A percentile compares a stretch with the other conserved stretches of the same genome.
Evolutionary conservation across 2,329 filamentous ascomycete genomes (phyloP).

Genomic region (Aspergillus pseudoglaucus): DNA sequence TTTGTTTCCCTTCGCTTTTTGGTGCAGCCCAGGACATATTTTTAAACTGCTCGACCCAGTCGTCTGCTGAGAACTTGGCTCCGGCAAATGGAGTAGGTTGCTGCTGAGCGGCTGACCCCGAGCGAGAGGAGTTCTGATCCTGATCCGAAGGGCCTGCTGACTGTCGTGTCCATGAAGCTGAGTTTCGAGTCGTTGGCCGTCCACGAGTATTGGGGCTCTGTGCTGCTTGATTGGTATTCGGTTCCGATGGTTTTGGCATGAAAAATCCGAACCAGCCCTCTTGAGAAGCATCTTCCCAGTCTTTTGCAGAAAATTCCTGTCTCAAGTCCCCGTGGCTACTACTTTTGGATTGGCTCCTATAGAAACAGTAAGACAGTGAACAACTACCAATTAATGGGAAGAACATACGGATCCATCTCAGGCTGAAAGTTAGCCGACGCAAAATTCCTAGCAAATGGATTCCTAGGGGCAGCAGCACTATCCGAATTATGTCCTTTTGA

Average conservation of each 20-base stretch:
- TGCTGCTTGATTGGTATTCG: constrained; percentile 15
- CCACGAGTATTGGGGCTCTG: constrained; percentile 13
- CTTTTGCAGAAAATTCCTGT: constrained; percentile 37
- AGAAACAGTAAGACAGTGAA: background rate
- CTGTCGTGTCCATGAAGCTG: constrained; percentile 12
- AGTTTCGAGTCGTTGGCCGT: constrained; percentile 11
- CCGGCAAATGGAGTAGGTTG: constrained; percentile 26
- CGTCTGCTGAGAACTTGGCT: constrained; percentile 32
- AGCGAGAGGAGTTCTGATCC: constrained; percentile 14
- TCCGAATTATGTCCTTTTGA: constrained; percentile 28
- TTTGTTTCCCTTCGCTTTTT: constrained; percentile 19
- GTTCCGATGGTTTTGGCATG: constrained; percentile 20
- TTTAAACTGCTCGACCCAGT: constrained; percentile 33
- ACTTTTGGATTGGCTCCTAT: constrained; percentile 20
- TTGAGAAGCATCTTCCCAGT: constrained; percentile 35
- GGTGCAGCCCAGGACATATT: constrained; percentile 28
- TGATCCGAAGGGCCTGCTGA: constrained; percentile 10
- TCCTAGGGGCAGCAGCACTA: constrained; percentile 20
- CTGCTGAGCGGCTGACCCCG: constrained; percentile 16
- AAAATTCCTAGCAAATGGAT: constrained; percentile 7
- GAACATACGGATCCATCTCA: background rate
- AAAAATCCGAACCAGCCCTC: constrained; percentile 29
- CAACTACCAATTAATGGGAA: constrained; percentile 4
- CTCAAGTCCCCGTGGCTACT: constrained; percentile 28
- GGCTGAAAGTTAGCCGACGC: constrained; percentile 4